These are phyloP conservation scores for Wickerhamomyces sydowiorum DNA, from an alignment of 805 yeast genomes.

Conservation along the genomic window DNA sequence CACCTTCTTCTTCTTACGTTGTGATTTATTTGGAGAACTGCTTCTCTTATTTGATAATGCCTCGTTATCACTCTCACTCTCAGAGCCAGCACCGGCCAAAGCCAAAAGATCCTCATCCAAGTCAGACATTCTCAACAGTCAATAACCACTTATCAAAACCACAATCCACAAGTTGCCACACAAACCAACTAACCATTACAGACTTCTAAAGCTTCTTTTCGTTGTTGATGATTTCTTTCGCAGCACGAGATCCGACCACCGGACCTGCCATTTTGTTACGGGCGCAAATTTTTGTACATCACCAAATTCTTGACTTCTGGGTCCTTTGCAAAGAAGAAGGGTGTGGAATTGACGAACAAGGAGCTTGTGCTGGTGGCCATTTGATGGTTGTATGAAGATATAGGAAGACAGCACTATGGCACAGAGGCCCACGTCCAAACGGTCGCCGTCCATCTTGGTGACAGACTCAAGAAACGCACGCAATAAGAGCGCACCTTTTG, in stretches of 20 bases:
- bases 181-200: neutral
- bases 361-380: neutral
- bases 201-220: neutral
- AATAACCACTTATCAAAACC: neutral
- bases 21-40: conserved; percentile 13
- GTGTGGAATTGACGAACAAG: neutral
- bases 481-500: conserved; percentile 67
- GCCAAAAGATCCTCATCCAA: conserved; percentile 95
- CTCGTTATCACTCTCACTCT: conserved; percentile 28
- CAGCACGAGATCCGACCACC: too few species aligned
- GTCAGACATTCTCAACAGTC: conserved; percentile 32
- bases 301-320: too few species aligned
- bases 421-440: conserved; percentile 60
- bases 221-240: neutral
- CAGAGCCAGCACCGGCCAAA: conserved; percentile 67
- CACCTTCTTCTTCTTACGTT: conserved; percentile 22
- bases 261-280: too few species aligned
- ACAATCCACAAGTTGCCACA: too few species aligned
- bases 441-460: conserved; percentile 91
- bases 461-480: conserved; percentile 74
- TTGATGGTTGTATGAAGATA: neutral
- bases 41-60: conserved; percentile 27
- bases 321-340: too few species aligned
- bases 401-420: conserved; percentile 7
- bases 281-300: too few species aligned